These are phyloP conservation scores for Ogataea glucozyma DNA, from an alignment of 805 yeast genomes.

Conservation along the genomic window DNA sequence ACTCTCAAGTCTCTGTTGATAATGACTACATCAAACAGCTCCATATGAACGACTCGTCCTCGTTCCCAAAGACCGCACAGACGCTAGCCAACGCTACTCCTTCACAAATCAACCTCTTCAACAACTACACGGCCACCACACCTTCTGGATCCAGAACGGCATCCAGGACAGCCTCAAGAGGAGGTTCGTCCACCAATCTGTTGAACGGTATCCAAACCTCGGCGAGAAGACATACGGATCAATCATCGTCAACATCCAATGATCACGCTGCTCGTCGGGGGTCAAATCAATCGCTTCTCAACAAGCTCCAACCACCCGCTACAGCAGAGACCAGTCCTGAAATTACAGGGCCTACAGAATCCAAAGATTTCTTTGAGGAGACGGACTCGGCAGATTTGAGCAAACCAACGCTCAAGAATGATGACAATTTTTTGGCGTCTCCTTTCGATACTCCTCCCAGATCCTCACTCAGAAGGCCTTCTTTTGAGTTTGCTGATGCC, in stretches of 20 bases:
- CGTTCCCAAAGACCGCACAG: constrained; percentile 34
- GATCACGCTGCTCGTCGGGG: constrained; percentile 9
- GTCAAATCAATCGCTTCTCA: not conserved
- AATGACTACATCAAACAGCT: constrained; percentile 31
- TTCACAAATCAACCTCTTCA: constrained; percentile 30
- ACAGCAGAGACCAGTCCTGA: too few species aligned
- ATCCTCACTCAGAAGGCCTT: constrained; percentile 10
- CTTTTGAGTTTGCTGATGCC: constrained; percentile 9
- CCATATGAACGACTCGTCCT: constrained; percentile 34
- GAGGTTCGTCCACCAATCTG: constrained; percentile 22
- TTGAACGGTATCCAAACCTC: constrained; percentile 6
- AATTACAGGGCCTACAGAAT: too few species aligned
- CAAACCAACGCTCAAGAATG: too few species aligned
- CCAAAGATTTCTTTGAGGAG: too few species aligned
- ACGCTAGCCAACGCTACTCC: constrained; percentile 29
- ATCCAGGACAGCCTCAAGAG: constrained; percentile 13
- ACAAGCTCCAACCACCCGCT: too few species aligned
- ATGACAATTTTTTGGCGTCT: too few species aligned
- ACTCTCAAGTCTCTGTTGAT: constrained; percentile 23
- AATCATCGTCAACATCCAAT: constrained; percentile 8
- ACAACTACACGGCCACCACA: constrained; percentile 23
- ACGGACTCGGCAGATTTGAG: too few species aligned
- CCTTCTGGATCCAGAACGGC: constrained; percentile 18
- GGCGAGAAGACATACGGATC: not conserved
- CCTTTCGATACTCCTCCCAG: constrained; percentile 27